Evolutionary conservation across 192 early-diverging fungal genomes (phyloP), one percentile per base, ranked within the genome.

Genomic region (Coemansia erecta): DNA sequence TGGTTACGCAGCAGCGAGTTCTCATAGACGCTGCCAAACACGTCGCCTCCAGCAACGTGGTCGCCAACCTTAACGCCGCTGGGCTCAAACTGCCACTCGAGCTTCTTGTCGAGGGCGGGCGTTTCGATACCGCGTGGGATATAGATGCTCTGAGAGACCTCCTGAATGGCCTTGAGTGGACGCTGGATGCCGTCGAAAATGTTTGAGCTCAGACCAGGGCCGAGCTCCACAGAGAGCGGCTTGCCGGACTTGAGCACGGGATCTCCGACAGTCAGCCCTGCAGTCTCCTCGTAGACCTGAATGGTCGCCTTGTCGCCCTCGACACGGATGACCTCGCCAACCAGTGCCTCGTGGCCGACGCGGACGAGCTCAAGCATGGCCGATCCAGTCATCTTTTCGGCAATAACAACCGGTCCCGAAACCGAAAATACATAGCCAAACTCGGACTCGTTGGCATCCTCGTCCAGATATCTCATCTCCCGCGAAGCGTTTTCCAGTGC

Each of bases 171-270:
- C 87, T 94, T 92, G 55, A 99, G 83, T 22, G 98, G 98, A 63
- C 98, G 89, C 77, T 99, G 98, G 74, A 99, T 99, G 68, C 98
- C 98, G 66, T 99, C 98, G 73, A 92, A 99, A 60, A 98, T 99
- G 83, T 95, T 98, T 61, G 86, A 85, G 58, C 71, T 70, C 39
- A 78, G 86, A 81, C 96, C 97, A 64, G 98, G 98, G 11, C 98
- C 98, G 39, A 99, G 86, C 76, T 99, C 98, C 48, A 97, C 95
- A 1, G 95, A 98, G 56, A 99, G 81, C 24, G 98, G 98, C 78
- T 97, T 96, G 60, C 98, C 95, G 40, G 98, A 96, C 74, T 89
- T 87, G 24, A 99, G 86, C 33, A 99, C 98, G 8, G 98, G 98
- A 83, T 99, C 98, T 41, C 98, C 98, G 48, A 99, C 95, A 21